These are phyloP conservation scores for Phalaenopsis hybrid DNA, from an alignment of 116 monocot genomes.

Conservation along the genomic window DNA sequence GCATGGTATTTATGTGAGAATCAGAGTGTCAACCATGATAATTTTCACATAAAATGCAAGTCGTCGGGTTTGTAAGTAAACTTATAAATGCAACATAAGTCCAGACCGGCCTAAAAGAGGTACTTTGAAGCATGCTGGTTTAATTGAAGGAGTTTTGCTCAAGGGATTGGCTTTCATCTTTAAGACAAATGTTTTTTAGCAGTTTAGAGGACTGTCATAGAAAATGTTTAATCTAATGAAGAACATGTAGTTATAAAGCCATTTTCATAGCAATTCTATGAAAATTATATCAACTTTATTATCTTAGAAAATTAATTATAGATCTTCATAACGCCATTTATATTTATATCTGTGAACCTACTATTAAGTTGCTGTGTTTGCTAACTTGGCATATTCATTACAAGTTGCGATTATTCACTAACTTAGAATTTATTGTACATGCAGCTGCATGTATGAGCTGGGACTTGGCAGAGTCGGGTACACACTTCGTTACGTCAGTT, in stretches of 20 bases:
- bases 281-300: not conserved
- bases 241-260: not conserved
- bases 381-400: not conserved
- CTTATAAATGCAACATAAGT: not conserved
- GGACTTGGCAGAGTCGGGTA: conserved; percentile 96
- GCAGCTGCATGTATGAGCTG: conserved; percentile 98
- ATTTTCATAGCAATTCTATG: not conserved
- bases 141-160: not conserved
- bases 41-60: not conserved
- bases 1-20: not conserved
- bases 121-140: not conserved
- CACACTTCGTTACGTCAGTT: conserved; percentile 80
- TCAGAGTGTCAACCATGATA: not conserved
- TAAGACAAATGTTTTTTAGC: not conserved
- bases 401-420: not conserved
- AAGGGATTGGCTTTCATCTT: not conserved
- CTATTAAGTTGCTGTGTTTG: not conserved
- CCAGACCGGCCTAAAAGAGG: not conserved
- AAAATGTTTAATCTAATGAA: not conserved
- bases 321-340: not conserved
- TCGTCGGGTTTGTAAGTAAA: not conserved
- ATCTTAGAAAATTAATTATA: not conserved
- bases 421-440: conserved; percentile 8
- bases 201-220: not conserved
- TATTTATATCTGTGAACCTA: not conserved